A percentile compares a stretch with the other conserved stretches of the same genome.
These are phyloP conservation scores for Aaosphaeria pasadenensis DNA, from an alignment of 2,329 filamentous ascomycete genomes.

Conservation along the genomic window DNA sequence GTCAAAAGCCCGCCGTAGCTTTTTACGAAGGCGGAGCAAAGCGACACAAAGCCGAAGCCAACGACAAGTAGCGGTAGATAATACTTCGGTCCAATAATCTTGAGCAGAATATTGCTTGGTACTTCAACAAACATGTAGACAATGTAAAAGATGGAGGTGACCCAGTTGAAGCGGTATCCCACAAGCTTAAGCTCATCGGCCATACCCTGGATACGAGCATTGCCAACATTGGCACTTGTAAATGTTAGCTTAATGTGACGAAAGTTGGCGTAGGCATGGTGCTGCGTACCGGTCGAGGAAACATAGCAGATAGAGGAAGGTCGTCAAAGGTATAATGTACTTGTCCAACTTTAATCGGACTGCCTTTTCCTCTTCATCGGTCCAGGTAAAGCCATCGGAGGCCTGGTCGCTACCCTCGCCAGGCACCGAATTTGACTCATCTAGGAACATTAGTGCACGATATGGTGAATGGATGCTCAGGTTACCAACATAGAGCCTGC, in stretches of 20 bases:
- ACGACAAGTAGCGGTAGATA: constrained; percentile 55
- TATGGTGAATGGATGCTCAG: neutral
- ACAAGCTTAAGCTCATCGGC: constrained; percentile 46
- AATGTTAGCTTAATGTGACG: neutral
- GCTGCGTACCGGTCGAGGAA: constrained; percentile 42
- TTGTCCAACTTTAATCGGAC: constrained; percentile 54
- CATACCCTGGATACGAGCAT: constrained; percentile 57
- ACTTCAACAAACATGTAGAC: constrained; percentile 56
- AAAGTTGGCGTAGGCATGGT: neutral
- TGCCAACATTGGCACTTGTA: constrained; percentile 46
- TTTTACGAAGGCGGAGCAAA: constrained; percentile 54
- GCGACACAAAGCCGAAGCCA: constrained; percentile 55
- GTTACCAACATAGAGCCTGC: neutral
- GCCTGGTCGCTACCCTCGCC: constrained; percentile 22
- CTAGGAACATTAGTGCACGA: constrained; percentile 10
- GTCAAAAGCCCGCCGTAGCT: constrained; percentile 48
- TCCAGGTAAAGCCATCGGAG: constrained; percentile 45
- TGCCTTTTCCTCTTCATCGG: constrained; percentile 48
- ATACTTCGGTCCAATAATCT: constrained; percentile 51
- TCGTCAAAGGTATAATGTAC: constrained; percentile 52
- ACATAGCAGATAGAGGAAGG: constrained; percentile 53
- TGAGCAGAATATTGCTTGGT: constrained; percentile 55
- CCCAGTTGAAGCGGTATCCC: constrained; percentile 56
- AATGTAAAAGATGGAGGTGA: constrained; percentile 58
- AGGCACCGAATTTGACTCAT: constrained; percentile 15